phyloP scores from a whole-genome alignment of 1,139 yeast species.

The Saccharomycopsis crataegensis region DNA sequence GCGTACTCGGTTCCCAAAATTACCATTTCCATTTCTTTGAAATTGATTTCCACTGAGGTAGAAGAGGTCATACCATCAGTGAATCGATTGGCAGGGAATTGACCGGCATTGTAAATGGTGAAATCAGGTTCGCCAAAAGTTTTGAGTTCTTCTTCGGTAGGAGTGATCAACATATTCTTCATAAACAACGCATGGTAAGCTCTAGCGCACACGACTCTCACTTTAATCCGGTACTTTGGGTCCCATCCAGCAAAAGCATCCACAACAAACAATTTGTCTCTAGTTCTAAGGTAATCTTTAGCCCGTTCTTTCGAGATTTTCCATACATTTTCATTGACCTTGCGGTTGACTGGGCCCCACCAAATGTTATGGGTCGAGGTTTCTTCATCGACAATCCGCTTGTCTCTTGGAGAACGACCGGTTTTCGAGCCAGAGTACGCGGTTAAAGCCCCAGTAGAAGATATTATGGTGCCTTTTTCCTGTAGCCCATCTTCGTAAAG shows the following conservation, averaged over 20 bases:
- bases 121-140: slow-evolving; percentile 97
- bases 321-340: slow-evolving; percentile 94
- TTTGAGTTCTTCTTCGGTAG: slow-evolving; percentile 80
- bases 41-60: slow-evolving; percentile 93
- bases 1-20: slow-evolving; percentile 98
- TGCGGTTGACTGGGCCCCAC: slow-evolving; percentile 99
- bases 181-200: slow-evolving; percentile 97
- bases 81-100: slow-evolving; percentile 95
- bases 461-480: slow-evolving; percentile 87
- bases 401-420: slow-evolving; percentile 97
- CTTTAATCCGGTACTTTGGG: slow-evolving; percentile 94
- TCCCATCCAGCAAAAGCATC: slow-evolving; percentile 99
- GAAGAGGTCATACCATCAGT: slow-evolving; percentile 97
- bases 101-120: slow-evolving; percentile 98
- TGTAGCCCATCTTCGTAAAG: slow-evolving; percentile 89
- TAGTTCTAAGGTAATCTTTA: slow-evolving; percentile 90
- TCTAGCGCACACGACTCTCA: slow-evolving; percentile 94
- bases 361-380: slow-evolving; percentile 79
- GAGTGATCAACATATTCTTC: slow-evolving; percentile 97
- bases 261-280: slow-evolving; percentile 88
- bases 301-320: slow-evolving; percentile 95
- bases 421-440: slow-evolving; percentile 96
- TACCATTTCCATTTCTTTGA: slow-evolving; percentile 98
- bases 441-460: slow-evolving; percentile 90
- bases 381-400: slow-evolving; percentile 94